These are phyloP conservation scores for Cucurbita pepo DNA, from an alignment of 306 rosid genomes.

Conservation along the genomic window DNA sequence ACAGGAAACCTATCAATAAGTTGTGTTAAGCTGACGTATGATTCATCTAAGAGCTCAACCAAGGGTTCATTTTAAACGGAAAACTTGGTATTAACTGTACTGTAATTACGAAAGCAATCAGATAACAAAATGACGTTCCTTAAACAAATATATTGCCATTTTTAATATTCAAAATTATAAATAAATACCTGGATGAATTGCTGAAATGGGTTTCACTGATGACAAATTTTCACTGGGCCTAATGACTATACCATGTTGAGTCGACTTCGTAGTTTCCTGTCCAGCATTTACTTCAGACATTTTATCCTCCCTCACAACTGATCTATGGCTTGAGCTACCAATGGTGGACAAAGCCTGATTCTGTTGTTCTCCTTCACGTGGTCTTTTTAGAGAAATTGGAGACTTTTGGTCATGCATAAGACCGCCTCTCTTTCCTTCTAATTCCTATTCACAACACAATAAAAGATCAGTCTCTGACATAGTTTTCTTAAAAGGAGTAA, in stretches of 20 bases:
- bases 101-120: not conserved
- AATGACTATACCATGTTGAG: not conserved
- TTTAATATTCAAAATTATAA: not conserved
- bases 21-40: not conserved
- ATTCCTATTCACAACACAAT: not conserved
- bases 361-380: not conserved
- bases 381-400: not conserved
- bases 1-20: not conserved
- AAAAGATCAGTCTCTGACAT: not conserved
- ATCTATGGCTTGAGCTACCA: conserved; percentile 1
- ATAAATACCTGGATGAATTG: not conserved
- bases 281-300: not conserved
- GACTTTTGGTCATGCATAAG: not conserved
- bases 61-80: not conserved
- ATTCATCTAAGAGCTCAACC: not conserved
- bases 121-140: not conserved
- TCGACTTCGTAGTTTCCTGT: not conserved
- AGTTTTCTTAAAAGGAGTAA: not conserved
- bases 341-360: not conserved
- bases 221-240: not conserved
- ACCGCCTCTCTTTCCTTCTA: not conserved
- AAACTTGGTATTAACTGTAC: not conserved
- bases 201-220: not conserved
- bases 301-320: not conserved
- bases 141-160: not conserved